A percentile compares a stretch with the other conserved stretches of the same genome.
These are phyloP conservation scores for Monilinia fructicola DNA, from an alignment of 2,329 filamentous ascomycete genomes.

Conservation along the genomic window DNA sequence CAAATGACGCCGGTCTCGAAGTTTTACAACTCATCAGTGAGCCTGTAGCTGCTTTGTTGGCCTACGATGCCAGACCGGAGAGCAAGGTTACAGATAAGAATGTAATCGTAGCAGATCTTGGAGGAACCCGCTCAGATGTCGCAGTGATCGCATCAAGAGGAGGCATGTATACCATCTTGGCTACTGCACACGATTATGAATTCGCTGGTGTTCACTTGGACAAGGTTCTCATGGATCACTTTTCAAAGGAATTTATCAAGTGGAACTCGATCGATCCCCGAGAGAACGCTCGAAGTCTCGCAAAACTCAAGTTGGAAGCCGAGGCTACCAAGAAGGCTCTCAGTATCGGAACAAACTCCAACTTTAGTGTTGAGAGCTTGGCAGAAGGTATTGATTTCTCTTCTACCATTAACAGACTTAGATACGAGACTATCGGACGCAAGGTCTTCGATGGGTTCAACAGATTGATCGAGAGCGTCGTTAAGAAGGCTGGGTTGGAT, in stretches of 20 bases:
- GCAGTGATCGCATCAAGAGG: constrained; percentile 87
- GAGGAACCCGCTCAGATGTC: constrained; percentile 89
- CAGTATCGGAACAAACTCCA: constrained; percentile 82
- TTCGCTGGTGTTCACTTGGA: constrained; percentile 84
- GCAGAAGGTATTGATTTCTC: constrained; percentile 88
- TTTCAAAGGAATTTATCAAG: constrained; percentile 98
- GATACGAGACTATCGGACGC: constrained; percentile 84
- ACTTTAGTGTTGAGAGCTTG: constrained; percentile 89
- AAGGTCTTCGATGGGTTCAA: constrained; percentile 89
- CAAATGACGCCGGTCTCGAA: constrained; percentile 79
- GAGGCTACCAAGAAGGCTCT: constrained; percentile 91
- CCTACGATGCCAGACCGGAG: constrained; percentile 85
- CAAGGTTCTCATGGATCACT: constrained; percentile 89
- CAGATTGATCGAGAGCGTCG: constrained; percentile 75
- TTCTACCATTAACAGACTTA: constrained; percentile 85
- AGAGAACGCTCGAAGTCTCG: constrained; percentile 74
- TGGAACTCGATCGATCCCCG: constrained; percentile 85
- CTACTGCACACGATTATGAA: constrained; percentile 94
- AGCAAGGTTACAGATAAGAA: constrained; percentile 78
- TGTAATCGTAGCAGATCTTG: constrained; percentile 87
- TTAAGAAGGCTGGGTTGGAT: constrained; percentile 91
- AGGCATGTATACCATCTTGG: constrained; percentile 93
- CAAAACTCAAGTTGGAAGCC: constrained; percentile 89
- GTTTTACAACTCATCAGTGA: constrained; percentile 91
- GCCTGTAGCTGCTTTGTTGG: constrained; percentile 82